A percentile compares a stretch with the other conserved stretches of the same genome.
These are phyloP conservation scores for Suillus variegatus DNA, from an alignment of 768 basidiomycete species.

Conservation along the genomic window DNA sequence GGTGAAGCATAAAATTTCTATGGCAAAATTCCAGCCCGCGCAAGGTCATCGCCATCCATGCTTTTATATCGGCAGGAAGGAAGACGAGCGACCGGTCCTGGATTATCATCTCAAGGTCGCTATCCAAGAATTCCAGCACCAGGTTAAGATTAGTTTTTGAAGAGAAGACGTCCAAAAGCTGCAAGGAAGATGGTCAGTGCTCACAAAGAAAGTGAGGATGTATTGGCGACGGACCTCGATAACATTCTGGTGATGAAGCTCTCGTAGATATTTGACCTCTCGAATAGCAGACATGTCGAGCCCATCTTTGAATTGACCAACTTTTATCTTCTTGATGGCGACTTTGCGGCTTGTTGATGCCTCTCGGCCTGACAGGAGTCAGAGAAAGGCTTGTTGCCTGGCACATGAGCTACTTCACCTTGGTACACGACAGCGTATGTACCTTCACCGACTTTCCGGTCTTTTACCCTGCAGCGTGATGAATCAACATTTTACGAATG, in stretches of 20 bases:
- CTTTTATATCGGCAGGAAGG: slow-evolving; percentile 93
- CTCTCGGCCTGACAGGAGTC: slow-evolving; percentile 58
- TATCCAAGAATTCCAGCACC: slow-evolving; percentile 94
- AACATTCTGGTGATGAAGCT: slow-evolving; percentile 91
- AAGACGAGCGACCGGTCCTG: slow-evolving; percentile 92
- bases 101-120: slow-evolving; percentile 96
- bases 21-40: slow-evolving; percentile 99
- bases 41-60: slow-evolving; percentile 98
- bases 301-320: slow-evolving; percentile 96
- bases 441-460: slow-evolving; percentile 85
- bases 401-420: slow-evolving; percentile 49
- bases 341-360: slow-evolving; percentile 77
- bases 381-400: slow-evolving; percentile 15
- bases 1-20: slow-evolving; percentile 89
- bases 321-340: slow-evolving; percentile 98
- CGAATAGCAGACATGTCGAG: slow-evolving; percentile 98
- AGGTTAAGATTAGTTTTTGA: slow-evolving; percentile 96
- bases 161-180: slow-evolving; percentile 97
- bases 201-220: neutral
- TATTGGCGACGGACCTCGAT: slow-evolving; percentile 65
- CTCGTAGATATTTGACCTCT: slow-evolving; percentile 96
- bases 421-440: slow-evolving; percentile 95
- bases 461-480: slow-evolving; percentile 61
- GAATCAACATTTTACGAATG: slow-evolving; percentile 11
- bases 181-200: neutral